These are phyloP conservation scores for Cyanidiococcus yangmingshanensis DNA, from an alignment of 23 red algal species.

Conservation along the genomic window DNA sequence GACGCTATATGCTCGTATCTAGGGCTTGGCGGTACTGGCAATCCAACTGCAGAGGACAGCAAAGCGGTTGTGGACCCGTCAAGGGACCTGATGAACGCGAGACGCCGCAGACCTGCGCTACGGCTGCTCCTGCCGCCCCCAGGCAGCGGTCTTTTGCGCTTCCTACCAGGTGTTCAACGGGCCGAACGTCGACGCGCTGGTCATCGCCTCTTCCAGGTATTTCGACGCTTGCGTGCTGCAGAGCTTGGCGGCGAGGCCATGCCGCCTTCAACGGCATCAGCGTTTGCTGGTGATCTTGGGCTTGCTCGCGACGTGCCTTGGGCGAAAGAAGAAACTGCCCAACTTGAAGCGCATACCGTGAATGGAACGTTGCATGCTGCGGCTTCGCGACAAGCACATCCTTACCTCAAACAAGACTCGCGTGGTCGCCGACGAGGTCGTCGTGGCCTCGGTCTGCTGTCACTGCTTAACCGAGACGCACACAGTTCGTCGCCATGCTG, in stretches of 20 bases:
- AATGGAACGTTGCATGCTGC: neutral
- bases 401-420: neutral
- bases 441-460: neutral
- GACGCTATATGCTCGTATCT: neutral
- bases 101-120: neutral
- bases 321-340: neutral
- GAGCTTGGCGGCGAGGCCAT: neutral
- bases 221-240: neutral
- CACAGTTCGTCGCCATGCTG: neutral
- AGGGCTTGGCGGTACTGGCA: neutral
- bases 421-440: neutral
- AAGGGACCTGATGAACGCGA: too few relatives aligned
- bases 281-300: conserved; percentile 1
- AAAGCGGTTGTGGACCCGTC: too few relatives aligned
- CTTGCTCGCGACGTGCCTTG: neutral
- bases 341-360: neutral
- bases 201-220: conserved; percentile 5
- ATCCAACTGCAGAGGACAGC: too few relatives aligned
- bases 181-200: neutral
- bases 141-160: neutral
- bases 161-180: neutral
- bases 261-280: neutral
- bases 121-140: neutral
- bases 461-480: neutral
- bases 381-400: neutral